Evolutionary conservation across 768 basidiomycete species (phyloP).

Genomic region (Cytidiella melzeri): DNA sequence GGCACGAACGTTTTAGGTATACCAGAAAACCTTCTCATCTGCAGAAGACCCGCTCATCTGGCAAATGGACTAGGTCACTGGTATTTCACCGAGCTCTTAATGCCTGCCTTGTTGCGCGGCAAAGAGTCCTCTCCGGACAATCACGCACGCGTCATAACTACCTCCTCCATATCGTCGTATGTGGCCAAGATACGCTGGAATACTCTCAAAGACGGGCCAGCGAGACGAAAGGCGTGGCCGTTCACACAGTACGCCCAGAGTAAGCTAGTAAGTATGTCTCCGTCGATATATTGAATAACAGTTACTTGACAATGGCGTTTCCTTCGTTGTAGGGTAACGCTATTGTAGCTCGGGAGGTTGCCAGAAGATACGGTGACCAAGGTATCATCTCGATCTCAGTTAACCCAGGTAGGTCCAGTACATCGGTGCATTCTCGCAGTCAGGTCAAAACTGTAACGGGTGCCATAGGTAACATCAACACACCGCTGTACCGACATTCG

Average conservation of each 20-base stretch:
- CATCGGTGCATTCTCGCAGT: not conserved
- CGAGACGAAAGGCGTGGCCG: constrained; percentile 13
- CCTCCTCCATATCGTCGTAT: constrained; percentile 36
- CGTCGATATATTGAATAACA: not conserved
- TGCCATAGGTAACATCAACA: not conserved
- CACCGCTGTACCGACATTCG: not conserved
- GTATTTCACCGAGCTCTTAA: constrained; percentile 46
- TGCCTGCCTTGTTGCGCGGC: constrained; percentile 39
- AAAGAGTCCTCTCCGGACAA: constrained; percentile 33
- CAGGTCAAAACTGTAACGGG: not conserved
- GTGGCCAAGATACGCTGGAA: constrained; percentile 33
- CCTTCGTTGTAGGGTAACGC: constrained; percentile 38
- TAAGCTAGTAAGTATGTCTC: constrained; percentile 39
- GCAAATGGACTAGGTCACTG: constrained; percentile 41
- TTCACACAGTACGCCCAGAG: constrained; percentile 25
- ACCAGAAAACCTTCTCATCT: not conserved
- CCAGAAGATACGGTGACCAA: constrained; percentile 37
- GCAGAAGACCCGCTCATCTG: not conserved
- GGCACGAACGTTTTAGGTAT: constrained; percentile 33
- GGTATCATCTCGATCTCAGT: constrained; percentile 37
- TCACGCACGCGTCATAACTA: constrained; percentile 42
- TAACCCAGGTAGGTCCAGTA: constrained; percentile 35
- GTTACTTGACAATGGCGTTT: not conserved
- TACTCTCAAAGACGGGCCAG: constrained; percentile 26
- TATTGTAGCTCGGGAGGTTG: constrained; percentile 40